Evolutionary conservation across 2,329 filamentous ascomycete species (phyloP), one percentile per base, ranked within the genome.

Genomic region (Penicillium sp.): DNA sequence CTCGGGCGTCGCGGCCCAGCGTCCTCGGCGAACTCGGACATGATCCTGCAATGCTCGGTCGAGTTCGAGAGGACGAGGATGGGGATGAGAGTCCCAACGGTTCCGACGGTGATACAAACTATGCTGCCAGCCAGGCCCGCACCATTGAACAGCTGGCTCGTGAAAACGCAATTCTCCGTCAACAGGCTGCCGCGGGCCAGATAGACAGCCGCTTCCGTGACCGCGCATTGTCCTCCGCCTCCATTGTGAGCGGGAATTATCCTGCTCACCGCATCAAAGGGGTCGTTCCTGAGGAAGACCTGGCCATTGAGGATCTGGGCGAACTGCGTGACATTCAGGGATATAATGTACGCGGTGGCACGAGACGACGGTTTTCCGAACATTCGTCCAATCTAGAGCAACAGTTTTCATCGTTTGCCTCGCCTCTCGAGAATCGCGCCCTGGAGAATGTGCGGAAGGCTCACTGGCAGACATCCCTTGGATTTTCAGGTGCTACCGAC

Each of bases 1-100:
- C 95, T 73, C 87, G 92, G 38, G 90, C 91, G 4, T 96, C 93
- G 14, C 87, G 81, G 28, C 79, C 80, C 42, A 81, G 79, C 58
- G 70, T 82, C 40, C 72, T 82, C 8, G 79, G 79, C 13, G 80
- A 80, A 54, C 63, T 81, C 11, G 77, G 78, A 1, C 78, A 81
- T 58, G 81, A 83, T 61, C 71, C 79, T 26, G 77, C 76, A 13
- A 77, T 77, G 46, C 74, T 83, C 6, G 80, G 77, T 33, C 80
- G 78, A 51, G 76, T 83, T 52, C 76, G 79, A 48, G 81, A 83
- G 68, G 80, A 81, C 37, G 81, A 82, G 26, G 80, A 81, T 61
- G 79, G 78, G 25, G 76, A 78, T 49, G 75, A 77, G 52, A 77
- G 75, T 46, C 68, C 72, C 5, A 75, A 73, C 56, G 74, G 72